Conservation (phyloP, 305 asterid genomes). For the Lippia alba region DNA sequence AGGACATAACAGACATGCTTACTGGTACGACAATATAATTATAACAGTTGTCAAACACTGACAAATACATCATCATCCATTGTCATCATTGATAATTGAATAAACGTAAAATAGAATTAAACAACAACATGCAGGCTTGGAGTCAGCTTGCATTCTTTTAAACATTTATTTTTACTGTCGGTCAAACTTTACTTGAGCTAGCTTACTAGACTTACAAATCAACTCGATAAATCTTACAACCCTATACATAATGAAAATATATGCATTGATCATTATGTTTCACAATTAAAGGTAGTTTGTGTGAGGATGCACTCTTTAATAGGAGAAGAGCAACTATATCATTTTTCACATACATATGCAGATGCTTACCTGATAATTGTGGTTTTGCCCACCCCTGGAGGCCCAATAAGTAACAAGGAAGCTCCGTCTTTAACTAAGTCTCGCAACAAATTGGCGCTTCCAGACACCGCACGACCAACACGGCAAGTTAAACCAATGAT, state of each 20-base stretch:
- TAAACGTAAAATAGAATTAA: no score
- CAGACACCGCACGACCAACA: slow-evolving; percentile 87
- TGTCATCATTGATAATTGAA: no score
- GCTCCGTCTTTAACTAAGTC: slow-evolving; percentile 82
- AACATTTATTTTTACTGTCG: no score
- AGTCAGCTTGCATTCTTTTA: no score
- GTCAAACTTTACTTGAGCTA: no score
- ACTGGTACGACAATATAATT: neutral
- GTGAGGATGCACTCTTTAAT: neutral
- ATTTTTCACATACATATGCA: slow-evolving; percentile 13
- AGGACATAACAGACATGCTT: slow-evolving; percentile 27
- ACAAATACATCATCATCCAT: neutral
- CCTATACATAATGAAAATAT: no score
- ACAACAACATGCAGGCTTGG: no score
- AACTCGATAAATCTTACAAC: no score
- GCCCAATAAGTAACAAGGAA: slow-evolving; percentile 90
- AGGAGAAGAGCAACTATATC: slow-evolving; percentile 1
- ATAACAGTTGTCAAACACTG: neutral
- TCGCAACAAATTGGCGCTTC: slow-evolving; percentile 83
- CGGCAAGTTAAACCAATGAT: slow-evolving; percentile 92
- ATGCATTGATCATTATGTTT: neutral
- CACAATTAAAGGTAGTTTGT: slow-evolving; percentile 3
- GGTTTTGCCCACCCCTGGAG: slow-evolving; percentile 97
- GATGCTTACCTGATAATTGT: slow-evolving; percentile 79
- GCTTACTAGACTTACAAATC: no score